These are phyloP conservation scores for Catenaria anguillulae DNA, from an alignment of 371 early-diverging fungal species.

Conservation along the genomic window DNA sequence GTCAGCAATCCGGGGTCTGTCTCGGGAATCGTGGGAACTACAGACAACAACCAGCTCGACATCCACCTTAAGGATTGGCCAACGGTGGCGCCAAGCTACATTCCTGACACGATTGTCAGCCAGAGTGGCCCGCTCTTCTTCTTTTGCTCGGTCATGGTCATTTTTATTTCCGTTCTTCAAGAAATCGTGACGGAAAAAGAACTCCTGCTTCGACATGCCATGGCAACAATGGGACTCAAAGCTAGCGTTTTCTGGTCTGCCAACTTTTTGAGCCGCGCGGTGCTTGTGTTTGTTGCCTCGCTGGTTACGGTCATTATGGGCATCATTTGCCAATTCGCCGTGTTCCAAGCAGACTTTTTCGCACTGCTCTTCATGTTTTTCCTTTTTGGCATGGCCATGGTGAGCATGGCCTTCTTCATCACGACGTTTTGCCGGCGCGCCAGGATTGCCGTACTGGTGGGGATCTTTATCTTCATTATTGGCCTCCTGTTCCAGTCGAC, in stretches of 20 bases:
- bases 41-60: slow-evolving; percentile 17
- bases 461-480: slow-evolving; percentile 54
- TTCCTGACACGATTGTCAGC: slow-evolving; percentile 37
- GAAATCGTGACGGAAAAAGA: slow-evolving; percentile 55
- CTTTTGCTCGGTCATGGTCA: slow-evolving; percentile 43
- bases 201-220: slow-evolving; percentile 39
- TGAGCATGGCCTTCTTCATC: slow-evolving; percentile 47
- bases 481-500: slow-evolving; percentile 51
- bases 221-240: slow-evolving; percentile 59
- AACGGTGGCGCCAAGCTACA: slow-evolving; percentile 24
- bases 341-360: slow-evolving; percentile 40
- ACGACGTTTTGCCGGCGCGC: slow-evolving; percentile 39
- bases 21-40: background rate
- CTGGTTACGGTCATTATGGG: slow-evolving; percentile 40
- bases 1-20: background rate
- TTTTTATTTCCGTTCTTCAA: slow-evolving; percentile 35
- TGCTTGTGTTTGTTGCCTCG: slow-evolving; percentile 37
- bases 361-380: slow-evolving; percentile 42
- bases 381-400: slow-evolving; percentile 52
- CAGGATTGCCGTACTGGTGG: slow-evolving; percentile 36
- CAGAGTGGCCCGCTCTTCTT: slow-evolving; percentile 47
- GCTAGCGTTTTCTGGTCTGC: slow-evolving; percentile 41
- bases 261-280: slow-evolving; percentile 34
- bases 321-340: slow-evolving; percentile 36
- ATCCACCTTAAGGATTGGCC: slow-evolving; percentile 52